Base-by-base conservation (phyloP, 768 basidiomycete species). In the Cyathus striatus region DNA sequence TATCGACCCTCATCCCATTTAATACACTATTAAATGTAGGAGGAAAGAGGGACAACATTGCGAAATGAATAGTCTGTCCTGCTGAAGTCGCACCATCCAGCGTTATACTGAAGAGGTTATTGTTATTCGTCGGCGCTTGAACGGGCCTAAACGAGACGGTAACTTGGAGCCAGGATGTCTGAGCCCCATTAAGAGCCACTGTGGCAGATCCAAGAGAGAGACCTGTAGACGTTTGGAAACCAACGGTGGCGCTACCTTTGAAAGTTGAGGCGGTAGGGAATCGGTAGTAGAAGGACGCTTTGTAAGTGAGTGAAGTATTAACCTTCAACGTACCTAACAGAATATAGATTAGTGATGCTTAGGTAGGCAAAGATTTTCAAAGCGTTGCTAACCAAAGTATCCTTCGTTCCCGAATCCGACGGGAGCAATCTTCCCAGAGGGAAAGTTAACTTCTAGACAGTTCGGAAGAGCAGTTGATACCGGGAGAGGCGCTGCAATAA, bases 31-130 rank as follows among this genome's bases (percentile, higher is more conserved):
- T 81, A 61, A 78, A 83, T 6, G 81, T 83, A 12, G 81, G 81
- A 1, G 81, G 82, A 60, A 83, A 81, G 30, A 83, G 59, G n/a
- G 76, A 77, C 46, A 82, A 65, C 64, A 81, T 64, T 1, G 76
- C 73, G 43, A 82, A 81, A 49, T 77, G 53, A 43, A 83, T 61
- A 0, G 70, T 71, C 17, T 70, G 59, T 5, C 72, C 75, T 1
- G 61, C 57, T 3, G 60, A 60, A 1, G 51, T 52, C 0, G 56
- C 52, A 14, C 71, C 71, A 32, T 76, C 61, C 10, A 81, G 48
- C 0, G 72, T 73, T 6, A 83, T 61, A 1, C 62, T 63, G 50
- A 83, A 81, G 18, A 52, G 55, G 52, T 82, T 83, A 25, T 57
- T 57, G 2, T 64, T 64, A 36, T 70, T 65, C 2, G 58, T 22